Base-by-base conservation (phyloP, 768 basidiomycete species). In the Termitomyces sp. region DNA sequence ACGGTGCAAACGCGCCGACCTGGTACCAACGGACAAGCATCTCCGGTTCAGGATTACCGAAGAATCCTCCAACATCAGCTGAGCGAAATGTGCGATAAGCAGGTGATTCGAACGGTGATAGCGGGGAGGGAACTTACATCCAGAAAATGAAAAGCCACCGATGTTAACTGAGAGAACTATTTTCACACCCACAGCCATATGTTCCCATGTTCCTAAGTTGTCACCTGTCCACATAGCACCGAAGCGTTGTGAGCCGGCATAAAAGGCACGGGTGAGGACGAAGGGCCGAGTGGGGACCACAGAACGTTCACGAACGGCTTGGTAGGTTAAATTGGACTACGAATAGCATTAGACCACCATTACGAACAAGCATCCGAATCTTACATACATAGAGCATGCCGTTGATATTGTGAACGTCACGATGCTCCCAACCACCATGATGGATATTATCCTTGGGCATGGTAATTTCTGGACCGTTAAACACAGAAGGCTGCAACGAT, bases 221-320 rank as follows among this genome's bases (percentile, higher is more conserved):
- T 99, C 97, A 16, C 97, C 97, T 7, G 96, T 98, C 97, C 97
- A 99, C 81, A 97, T 94, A 5, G 97, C 95, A 35, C 95, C 92
- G 62, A 90, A 93, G 20, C 94, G 85, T 68, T 98, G 97, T 25
- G 95, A 94, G 3, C 97, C 97, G 1, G 95, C 91, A 53, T 80
- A 98, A 83, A 97, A 98, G 12, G 94, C 82, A 46, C 97, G 89
- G 0, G 95, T 95, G 10, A 99, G 84, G 45, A 99, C 95, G 67
- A 99, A 99, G 0, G 97, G 95, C 13, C 97, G 84, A 62, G 84
- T 84, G 0, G 88, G 81, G 15, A 87, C 81, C 50, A 84, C 74
- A 20, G 91, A 85, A 18, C 97, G 89, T 3, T 77, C 80, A 41
- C 81, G 77, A 22, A 97, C 78, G 1, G 91, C 97, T 62, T 89